Evolutionary conservation across 805 yeast genomes (phyloP).

Genomic region (Yarrowia sp.): DNA sequence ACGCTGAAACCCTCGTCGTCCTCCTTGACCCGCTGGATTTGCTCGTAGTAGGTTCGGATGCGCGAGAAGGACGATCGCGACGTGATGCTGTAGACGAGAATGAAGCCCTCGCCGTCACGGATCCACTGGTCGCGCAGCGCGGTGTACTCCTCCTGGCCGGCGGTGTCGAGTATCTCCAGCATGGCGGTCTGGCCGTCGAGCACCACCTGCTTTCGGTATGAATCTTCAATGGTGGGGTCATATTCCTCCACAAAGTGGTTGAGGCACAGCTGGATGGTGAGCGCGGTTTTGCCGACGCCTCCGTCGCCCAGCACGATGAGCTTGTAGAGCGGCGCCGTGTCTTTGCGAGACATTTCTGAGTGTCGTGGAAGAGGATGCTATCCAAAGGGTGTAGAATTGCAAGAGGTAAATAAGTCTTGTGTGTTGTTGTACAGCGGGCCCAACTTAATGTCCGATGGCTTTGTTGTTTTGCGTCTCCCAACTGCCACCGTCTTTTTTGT

Average conservation of each 20-base stretch:
- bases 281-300: slow-evolving; percentile 97
- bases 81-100: slow-evolving; percentile 86
- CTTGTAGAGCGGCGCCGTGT: slow-evolving; percentile 60
- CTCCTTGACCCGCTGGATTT: slow-evolving; percentile 76
- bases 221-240: slow-evolving; percentile 91
- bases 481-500: slow-evolving; percentile 17
- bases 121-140: slow-evolving; percentile 83
- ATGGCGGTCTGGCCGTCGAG: slow-evolving; percentile 79
- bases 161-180: slow-evolving; percentile 89
- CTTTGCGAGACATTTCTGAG: slow-evolving; percentile 42
- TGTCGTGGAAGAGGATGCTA: background rate
- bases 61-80: slow-evolving; percentile 86
- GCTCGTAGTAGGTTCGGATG: slow-evolving; percentile 78
- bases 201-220: slow-evolving; percentile 75
- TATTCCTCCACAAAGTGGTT: slow-evolving; percentile 96
- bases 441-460: slow-evolving; percentile 33
- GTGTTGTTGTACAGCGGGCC: slow-evolving; percentile 8
- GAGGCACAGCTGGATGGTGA: slow-evolving; percentile 83
- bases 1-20: slow-evolving; percentile 64
- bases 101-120: slow-evolving; percentile 92
- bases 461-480: slow-evolving; percentile 31
- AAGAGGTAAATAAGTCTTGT: slow-evolving; percentile 28
- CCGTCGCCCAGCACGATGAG: slow-evolving; percentile 98
- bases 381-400: background rate
- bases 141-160: slow-evolving; percentile 87